phyloP scores from a whole-genome alignment of 2,329 filamentous ascomycete genomes.

The Colletotrichum euphorbiae region DNA sequence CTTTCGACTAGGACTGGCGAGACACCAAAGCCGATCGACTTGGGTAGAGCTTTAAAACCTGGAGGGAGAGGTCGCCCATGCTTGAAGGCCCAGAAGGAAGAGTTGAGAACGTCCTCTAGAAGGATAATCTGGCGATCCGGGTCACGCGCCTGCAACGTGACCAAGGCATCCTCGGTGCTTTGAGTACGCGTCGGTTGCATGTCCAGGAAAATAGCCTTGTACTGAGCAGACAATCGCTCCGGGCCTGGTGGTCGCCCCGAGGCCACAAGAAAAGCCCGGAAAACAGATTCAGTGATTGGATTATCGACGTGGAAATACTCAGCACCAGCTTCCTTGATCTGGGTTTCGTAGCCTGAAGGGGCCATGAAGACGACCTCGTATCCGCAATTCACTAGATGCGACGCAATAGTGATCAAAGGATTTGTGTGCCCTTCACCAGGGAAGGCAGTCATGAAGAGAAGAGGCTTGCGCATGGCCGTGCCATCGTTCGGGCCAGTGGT shows the following conservation, averaged over 20 bases:
- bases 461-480: conserved; percentile 26
- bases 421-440: conserved; percentile 42
- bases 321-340: conserved; percentile 50
- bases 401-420: conserved; percentile 46
- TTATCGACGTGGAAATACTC: conserved; percentile 45
- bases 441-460: conserved; percentile 42
- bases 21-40: conserved; percentile 49
- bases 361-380: conserved; percentile 54
- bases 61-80: conserved; percentile 43
- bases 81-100: conserved; percentile 47
- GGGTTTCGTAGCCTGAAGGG: conserved; percentile 45
- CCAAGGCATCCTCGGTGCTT: conserved; percentile 36
- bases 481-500: neutral
- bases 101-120: conserved; percentile 47
- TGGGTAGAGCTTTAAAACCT: conserved; percentile 43
- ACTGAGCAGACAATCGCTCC: conserved; percentile 19
- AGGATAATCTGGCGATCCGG: conserved; percentile 48
- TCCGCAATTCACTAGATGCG: conserved; percentile 47
- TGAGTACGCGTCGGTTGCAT: neutral
- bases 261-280: conserved; percentile 1
- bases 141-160: conserved; percentile 43
- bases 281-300: neutral
- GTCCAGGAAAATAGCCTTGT: conserved; percentile 37
- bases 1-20: conserved; percentile 47
- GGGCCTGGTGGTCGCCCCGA: conserved; percentile 35